These are phyloP conservation scores for Ceratocystis papillata DNA, from an alignment of 2,329 filamentous ascomycete genomes.

Conservation along the genomic window DNA sequence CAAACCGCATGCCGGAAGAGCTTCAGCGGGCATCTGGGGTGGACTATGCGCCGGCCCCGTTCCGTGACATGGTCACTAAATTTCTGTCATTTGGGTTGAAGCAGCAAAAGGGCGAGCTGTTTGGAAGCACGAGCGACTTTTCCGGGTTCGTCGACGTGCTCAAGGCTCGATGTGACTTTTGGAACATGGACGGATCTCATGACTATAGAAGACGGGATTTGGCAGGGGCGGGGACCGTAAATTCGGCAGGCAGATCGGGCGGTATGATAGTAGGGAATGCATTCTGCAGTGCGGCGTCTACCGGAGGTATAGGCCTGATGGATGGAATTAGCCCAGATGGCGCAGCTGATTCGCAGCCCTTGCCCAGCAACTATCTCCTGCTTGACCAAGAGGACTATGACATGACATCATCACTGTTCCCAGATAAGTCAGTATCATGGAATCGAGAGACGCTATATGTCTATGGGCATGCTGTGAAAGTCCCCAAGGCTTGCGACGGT, in stretches of 20 bases:
- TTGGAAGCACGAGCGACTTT: slow-evolving; percentile 59
- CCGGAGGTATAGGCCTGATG: not conserved
- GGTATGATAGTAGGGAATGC: not conserved
- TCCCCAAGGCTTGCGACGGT: slow-evolving; percentile 49
- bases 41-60: slow-evolving; percentile 50
- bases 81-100: slow-evolving; percentile 31
- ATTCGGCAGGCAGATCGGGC: not conserved
- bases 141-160: slow-evolving; percentile 63
- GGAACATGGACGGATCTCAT: slow-evolving; percentile 66
- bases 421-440: slow-evolving; percentile 32
- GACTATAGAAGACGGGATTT: slow-evolving; percentile 35
- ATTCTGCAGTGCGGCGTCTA: not conserved
- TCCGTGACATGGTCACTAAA: slow-evolving; percentile 41
- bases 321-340: slow-evolving; percentile 1
- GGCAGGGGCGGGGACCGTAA: not conserved
- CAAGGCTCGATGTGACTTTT: slow-evolving; percentile 68
- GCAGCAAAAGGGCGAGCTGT: slow-evolving; percentile 39
- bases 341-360: not conserved
- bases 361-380: slow-evolving; percentile 20
- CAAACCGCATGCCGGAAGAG: slow-evolving; percentile 75
- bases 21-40: slow-evolving; percentile 63
- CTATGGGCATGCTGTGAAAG: slow-evolving; percentile 53
- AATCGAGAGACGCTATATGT: slow-evolving; percentile 37
- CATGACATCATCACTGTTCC: not conserved
- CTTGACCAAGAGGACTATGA: not conserved